Evolutionary conservation across 1,139 yeast species (phyloP).

Genomic region (Pichia sp.): DNA sequence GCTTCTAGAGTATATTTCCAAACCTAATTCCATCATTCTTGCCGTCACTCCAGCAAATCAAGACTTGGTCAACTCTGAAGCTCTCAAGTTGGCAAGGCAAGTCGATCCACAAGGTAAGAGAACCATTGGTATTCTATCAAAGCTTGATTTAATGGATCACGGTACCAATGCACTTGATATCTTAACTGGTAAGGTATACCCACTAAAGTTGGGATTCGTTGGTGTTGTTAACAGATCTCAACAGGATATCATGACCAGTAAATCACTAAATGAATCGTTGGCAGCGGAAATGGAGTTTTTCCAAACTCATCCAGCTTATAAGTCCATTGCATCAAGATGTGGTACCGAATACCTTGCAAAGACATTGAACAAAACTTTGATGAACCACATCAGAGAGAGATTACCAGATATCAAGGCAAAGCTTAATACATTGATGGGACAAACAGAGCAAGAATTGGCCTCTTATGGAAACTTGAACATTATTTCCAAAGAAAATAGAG

Average conservation of each 20-base stretch:
- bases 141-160: slow-evolving; percentile 94
- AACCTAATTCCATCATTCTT: slow-evolving; percentile 88
- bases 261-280: slow-evolving; percentile 74
- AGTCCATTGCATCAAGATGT: slow-evolving; percentile 77
- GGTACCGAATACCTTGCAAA: slow-evolving; percentile 88
- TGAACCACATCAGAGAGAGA: slow-evolving; percentile 90
- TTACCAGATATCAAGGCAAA: slow-evolving; percentile 96
- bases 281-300: slow-evolving; percentile 79
- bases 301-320: slow-evolving; percentile 77
- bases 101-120: slow-evolving; percentile 96
- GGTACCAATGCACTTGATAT: slow-evolving; percentile 97
- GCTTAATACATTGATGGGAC: slow-evolving; percentile 90
- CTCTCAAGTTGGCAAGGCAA: slow-evolving; percentile 88
- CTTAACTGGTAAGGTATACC: slow-evolving; percentile 89
- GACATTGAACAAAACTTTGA: slow-evolving; percentile 76
- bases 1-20: slow-evolving; percentile 85
- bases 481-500: slow-evolving; percentile 56
- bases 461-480: slow-evolving; percentile 65
- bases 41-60: slow-evolving; percentile 99
- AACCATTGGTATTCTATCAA: slow-evolving; percentile 90
- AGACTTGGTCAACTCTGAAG: slow-evolving; percentile 92
- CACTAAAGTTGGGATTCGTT: slow-evolving; percentile 87
- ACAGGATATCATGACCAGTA: slow-evolving; percentile 81
- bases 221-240: slow-evolving; percentile 97
- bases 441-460: slow-evolving; percentile 88